Percentiles rank a stretch among this genome's conserved stretches.
Conservation (phyloP, 78 protist species). For the Polysphondylium violaceum region DNA sequence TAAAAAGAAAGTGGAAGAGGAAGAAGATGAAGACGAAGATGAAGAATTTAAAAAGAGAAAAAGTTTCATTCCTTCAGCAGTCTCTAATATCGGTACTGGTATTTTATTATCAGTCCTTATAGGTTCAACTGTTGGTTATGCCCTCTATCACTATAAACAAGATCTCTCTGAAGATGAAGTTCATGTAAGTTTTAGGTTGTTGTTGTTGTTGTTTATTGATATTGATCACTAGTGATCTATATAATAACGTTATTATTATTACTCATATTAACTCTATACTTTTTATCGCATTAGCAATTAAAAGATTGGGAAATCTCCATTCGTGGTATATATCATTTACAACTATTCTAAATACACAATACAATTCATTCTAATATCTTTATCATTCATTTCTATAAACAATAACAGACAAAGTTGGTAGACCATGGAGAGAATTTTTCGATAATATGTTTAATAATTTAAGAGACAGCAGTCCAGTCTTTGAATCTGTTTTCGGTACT, state of each 20-base stretch:
- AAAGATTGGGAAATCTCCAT: background rate
- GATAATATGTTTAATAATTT: slow-evolving; percentile 43
- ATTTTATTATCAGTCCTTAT: background rate
- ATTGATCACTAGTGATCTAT: too few relatives aligned
- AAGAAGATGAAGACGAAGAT: slow-evolving; percentile 4
- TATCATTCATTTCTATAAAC: too few relatives aligned
- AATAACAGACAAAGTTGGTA: slow-evolving; percentile 6
- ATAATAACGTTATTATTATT: too few relatives aligned
- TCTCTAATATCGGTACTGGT: background rate
- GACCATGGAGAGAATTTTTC: slow-evolving; percentile 54
- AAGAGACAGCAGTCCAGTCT: background rate
- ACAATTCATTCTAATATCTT: background rate
- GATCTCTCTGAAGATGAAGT: slow-evolving; percentile 42
- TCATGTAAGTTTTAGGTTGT: background rate
- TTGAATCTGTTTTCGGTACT: slow-evolving; percentile 57
- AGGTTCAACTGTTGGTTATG: background rate
- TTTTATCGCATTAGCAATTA: background rate
- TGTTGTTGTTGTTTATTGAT: too few relatives aligned
- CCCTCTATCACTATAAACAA: slow-evolving; percentile 18
- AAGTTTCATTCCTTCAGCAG: background rate
- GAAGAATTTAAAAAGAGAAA: background rate
- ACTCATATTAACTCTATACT: too few relatives aligned
- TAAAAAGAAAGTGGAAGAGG: background rate
- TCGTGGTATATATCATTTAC: background rate
- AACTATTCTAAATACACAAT: background rate